Percentiles rank a stretch among this genome's conserved stretches.
Evolutionary conservation across 1,284 basidiomycete genomes (phyloP).

Genomic region (Leccinum pachyderme): DNA sequence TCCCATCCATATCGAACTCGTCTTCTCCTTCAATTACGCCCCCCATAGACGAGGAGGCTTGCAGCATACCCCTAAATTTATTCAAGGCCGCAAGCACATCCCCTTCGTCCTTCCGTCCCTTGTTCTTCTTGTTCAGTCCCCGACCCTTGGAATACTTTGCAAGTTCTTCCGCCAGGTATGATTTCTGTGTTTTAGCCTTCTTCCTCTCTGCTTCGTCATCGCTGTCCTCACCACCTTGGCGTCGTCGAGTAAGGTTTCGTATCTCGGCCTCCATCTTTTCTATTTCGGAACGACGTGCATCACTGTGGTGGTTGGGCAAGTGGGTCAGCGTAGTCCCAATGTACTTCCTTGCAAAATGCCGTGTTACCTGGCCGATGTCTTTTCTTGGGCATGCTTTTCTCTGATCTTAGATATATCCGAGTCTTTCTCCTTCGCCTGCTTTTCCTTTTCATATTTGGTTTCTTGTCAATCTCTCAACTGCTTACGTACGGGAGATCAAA

Average conservation of each 20-base stretch:
- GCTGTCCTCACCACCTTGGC: slow-evolving; percentile 50
- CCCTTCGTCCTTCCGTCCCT: slow-evolving; percentile 64
- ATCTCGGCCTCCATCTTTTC: slow-evolving; percentile 87
- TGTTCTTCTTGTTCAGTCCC: slow-evolving; percentile 54
- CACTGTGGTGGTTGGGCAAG: slow-evolving; percentile 39
- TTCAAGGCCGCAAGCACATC: slow-evolving; percentile 71
- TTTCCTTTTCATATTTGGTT: slow-evolving; percentile 23
- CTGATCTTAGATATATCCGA: slow-evolving; percentile 68
- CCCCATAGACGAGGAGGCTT: slow-evolving; percentile 36
- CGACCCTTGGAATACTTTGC: slow-evolving; percentile 73
- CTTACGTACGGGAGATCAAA: not conserved
- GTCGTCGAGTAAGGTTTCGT: slow-evolving; percentile 62
- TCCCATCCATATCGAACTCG: slow-evolving; percentile 23
- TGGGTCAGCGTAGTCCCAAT: slow-evolving; percentile 4
- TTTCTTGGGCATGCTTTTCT: slow-evolving; percentile 68
- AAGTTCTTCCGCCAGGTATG: slow-evolving; percentile 76
- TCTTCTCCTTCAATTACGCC: slow-evolving; percentile 38
- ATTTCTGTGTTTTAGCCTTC: slow-evolving; percentile 62
- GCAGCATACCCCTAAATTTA: slow-evolving; percentile 71
- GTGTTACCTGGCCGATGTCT: slow-evolving; percentile 52
- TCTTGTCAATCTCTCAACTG: not conserved
- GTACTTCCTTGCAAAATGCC: not conserved
- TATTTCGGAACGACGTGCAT: slow-evolving; percentile 74
- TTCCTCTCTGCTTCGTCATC: slow-evolving; percentile 60
- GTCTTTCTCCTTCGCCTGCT: slow-evolving; percentile 42